These are phyloP conservation scores for Kuraishia capsulata DNA, from an alignment of 805 yeast species.

Conservation along the genomic window DNA sequence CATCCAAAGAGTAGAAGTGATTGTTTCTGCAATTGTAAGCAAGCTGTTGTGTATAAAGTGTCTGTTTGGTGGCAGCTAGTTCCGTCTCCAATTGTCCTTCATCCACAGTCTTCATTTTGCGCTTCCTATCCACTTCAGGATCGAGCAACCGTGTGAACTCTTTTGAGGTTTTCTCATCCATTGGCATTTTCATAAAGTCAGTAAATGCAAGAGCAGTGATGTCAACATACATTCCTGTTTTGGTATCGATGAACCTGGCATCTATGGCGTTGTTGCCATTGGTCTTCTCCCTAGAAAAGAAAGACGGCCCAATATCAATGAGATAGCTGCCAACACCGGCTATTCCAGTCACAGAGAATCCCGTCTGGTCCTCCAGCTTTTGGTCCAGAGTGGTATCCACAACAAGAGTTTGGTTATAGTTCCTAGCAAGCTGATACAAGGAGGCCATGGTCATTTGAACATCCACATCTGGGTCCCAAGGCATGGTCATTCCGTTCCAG, in stretches of 20 bases:
- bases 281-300: conserved; percentile 40
- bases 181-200: conserved; percentile 13
- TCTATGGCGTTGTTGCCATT: conserved; percentile 52
- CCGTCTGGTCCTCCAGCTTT: not conserved
- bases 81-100: conserved; percentile 6
- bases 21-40: conserved; percentile 45
- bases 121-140: conserved; percentile 5
- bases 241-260: conserved; percentile 58
- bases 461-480: conserved; percentile 65
- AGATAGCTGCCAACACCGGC: conserved; percentile 48
- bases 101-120: conserved; percentile 8
- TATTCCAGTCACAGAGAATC: conserved; percentile 10
- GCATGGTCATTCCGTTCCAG: conserved; percentile 53
- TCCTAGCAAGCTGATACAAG: conserved; percentile 33
- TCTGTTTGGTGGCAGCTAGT: conserved; percentile 2
- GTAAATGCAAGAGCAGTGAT: conserved; percentile 51
- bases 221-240: conserved; percentile 58
- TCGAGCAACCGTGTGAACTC: conserved; percentile 8
- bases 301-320: conserved; percentile 35
- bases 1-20: conserved; percentile 37
- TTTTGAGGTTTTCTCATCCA: conserved; percentile 4
- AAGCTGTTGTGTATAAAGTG: conserved; percentile 13
- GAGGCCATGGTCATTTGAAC: conserved; percentile 50
- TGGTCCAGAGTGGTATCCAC: conserved; percentile 24
- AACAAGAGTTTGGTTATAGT: conserved; percentile 39